These are phyloP conservation scores for Tephrocybe sp. DNA, from an alignment of 768 basidiomycete genomes.

Conservation along the genomic window DNA sequence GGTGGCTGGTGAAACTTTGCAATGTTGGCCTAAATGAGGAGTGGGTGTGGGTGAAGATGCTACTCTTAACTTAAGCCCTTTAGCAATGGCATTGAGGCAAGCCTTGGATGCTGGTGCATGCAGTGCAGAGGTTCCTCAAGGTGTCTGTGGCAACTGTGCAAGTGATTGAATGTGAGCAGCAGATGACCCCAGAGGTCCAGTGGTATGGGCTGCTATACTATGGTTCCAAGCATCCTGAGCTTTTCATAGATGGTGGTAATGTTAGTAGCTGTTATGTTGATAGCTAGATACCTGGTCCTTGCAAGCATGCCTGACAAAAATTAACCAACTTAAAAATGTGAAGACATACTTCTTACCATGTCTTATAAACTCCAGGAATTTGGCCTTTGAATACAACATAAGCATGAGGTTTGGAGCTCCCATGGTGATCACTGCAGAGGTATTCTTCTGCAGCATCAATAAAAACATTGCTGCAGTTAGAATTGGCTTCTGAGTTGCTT, in stretches of 20 bases:
- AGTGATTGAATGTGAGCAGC: background rate
- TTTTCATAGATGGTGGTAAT: background rate
- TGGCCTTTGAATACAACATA: background rate
- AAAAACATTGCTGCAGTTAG: background rate
- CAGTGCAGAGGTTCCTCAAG: background rate
- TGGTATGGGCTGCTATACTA: background rate
- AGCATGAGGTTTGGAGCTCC: background rate
- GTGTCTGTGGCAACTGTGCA: background rate
- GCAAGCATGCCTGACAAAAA: background rate
- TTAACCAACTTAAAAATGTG: background rate
- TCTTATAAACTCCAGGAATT: background rate
- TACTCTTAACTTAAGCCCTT: too few species aligned
- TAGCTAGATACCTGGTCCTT: background rate
- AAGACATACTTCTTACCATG: background rate
- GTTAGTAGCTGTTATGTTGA: background rate
- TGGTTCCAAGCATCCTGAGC: conserved; percentile 2
- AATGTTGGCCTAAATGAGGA: too few species aligned
- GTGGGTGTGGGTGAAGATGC: too few species aligned
- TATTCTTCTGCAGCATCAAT: background rate
- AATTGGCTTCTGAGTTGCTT: background rate
- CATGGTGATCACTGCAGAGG: background rate
- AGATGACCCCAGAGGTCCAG: background rate
- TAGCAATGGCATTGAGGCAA: background rate
- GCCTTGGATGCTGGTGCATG: background rate
- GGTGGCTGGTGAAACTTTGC: too few species aligned